Evolutionary conservation across 805 yeast species (phyloP).

Genomic region (Saccharomycopsis sp.): DNA sequence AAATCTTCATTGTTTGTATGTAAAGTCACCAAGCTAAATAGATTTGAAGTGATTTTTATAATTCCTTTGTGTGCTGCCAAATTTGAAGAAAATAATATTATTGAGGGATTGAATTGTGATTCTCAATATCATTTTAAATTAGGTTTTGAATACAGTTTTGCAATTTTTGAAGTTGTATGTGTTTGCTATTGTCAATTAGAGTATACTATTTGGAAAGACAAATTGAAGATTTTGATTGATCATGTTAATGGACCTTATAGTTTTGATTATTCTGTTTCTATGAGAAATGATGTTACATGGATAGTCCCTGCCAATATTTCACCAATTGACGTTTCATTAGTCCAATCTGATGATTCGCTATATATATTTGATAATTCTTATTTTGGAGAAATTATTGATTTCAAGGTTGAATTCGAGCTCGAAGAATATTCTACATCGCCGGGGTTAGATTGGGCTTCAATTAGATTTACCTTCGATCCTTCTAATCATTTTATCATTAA

Average conservation of each 20-base stretch:
- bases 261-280: conserved; percentile 24
- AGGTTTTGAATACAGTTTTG: conserved; percentile 37
- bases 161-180: conserved; percentile 40
- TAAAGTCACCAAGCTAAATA: conserved; percentile 25
- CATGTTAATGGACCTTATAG: conserved; percentile 30
- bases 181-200: conserved; percentile 32
- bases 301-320: conserved; percentile 18
- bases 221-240: conserved; percentile 27
- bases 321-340: conserved; percentile 20
- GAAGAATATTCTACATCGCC: too few species aligned
- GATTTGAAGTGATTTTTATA: conserved; percentile 35
- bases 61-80: conserved; percentile 38
- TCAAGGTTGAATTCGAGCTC: too few species aligned
- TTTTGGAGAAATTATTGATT: conserved; percentile 18
- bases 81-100: conserved; percentile 24
- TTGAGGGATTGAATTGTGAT: conserved; percentile 29
- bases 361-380: conserved; percentile 13
- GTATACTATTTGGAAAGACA: conserved; percentile 35
- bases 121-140: conserved; percentile 37
- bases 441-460: too few species aligned
- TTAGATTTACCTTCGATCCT: too few species aligned
- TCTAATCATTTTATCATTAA: too few species aligned
- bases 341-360: conserved; percentile 9
- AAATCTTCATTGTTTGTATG: conserved; percentile 44
- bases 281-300: conserved; percentile 5